Base-by-base conservation (phyloP, 2,329 filamentous ascomycete species). In the Torrubiella hemipterigena region DNA sequence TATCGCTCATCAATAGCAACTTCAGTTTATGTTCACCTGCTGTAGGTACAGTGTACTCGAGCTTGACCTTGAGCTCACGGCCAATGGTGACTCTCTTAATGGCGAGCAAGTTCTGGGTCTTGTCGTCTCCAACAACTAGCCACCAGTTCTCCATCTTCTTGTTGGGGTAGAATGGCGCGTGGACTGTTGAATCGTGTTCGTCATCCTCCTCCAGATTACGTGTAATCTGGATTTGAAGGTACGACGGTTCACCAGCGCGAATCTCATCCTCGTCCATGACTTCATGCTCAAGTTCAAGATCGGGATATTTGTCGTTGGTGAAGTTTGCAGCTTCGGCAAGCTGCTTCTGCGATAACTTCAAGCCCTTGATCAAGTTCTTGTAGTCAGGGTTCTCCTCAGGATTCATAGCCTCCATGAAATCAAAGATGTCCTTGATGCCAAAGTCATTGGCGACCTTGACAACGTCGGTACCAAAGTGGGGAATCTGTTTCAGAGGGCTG, bases 361-460 rank as follows among this genome's bases (percentile, higher is more conserved):
- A 70, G 4, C 76, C 73, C 50, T 84, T 78, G 41, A 96, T 70
- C 19, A 98, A 67, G 19, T 71, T 68, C 28, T 69, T 69, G 53
- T 94, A 89, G 40, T 93, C 69, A 24, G 81, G 63, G 54, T 95
- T 94, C 56, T 94, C 89, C 2, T 85, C 80, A 3, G 89, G 87
- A 51, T 94, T 91, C 89, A 98, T 98, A 40, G 85, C 82, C 45
- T 96, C 89, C 81, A 96, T 95, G 61, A 98, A 96, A 51, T 94
- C 87, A 47, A 93, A 89, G 42, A 98, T 79, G 46, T 96, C 89
- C 47, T 85, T 87, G 63, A 98, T 81, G 40, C 73, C 79, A 51
- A 77, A 82, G 35, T 82, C 77, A 49, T 81, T 81, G 27, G 83
- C 85, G 41, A 75, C 81, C 56, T 89, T 81, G 43, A 96, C 78